Conservation (phyloP, 2,329 filamentous ascomycete genomes). For the Exophiala spinifera region DNA sequence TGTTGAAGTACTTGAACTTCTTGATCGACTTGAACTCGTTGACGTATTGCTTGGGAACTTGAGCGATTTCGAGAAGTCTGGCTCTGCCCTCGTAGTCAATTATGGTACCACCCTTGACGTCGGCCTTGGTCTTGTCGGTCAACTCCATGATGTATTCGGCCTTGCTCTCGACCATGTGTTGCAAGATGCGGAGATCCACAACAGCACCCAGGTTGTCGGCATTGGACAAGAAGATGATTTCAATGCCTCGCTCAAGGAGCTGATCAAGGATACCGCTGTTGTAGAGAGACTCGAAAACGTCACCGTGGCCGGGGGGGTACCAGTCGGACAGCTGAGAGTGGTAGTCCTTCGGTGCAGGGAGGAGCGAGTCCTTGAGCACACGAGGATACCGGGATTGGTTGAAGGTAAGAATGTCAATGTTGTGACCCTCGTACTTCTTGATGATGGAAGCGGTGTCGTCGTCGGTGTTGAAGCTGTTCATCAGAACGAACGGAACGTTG, state of each 20-base stretch:
- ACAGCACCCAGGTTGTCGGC: constrained; percentile 98
- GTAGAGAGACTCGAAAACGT: constrained; percentile 99
- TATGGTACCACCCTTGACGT: constrained; percentile 99
- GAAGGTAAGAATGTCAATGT: constrained; percentile 99
- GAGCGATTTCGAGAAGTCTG: constrained; percentile 94
- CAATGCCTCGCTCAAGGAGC: constrained; percentile 89
- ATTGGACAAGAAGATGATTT: constrained; percentile 98
- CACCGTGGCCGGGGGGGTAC: constrained; percentile 98
- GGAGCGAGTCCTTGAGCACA: constrained; percentile 96
- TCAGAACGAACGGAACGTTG: constrained; percentile 96
- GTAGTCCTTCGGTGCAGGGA: constrained; percentile 87
- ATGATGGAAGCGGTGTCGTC: constrained; percentile 97
- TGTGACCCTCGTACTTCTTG: constrained; percentile 99
- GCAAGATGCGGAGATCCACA: constrained; percentile 93
- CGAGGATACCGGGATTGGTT: constrained; percentile 98
- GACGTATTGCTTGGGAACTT: constrained; percentile 99
- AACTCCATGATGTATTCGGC: constrained; percentile 99
- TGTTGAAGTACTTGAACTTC: constrained; percentile 99
- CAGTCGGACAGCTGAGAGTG: constrained; percentile 89
- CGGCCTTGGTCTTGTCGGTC: constrained; percentile 99
- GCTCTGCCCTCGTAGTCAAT: constrained; percentile 98
- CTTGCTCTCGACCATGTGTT: constrained; percentile 98
- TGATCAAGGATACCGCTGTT: constrained; percentile 98
- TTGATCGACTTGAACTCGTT: constrained; percentile 99
- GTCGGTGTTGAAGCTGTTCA: constrained; percentile 99